Base-by-base conservation (phyloP, 306 rosid genomes). In the Vicia sativa region DNA sequence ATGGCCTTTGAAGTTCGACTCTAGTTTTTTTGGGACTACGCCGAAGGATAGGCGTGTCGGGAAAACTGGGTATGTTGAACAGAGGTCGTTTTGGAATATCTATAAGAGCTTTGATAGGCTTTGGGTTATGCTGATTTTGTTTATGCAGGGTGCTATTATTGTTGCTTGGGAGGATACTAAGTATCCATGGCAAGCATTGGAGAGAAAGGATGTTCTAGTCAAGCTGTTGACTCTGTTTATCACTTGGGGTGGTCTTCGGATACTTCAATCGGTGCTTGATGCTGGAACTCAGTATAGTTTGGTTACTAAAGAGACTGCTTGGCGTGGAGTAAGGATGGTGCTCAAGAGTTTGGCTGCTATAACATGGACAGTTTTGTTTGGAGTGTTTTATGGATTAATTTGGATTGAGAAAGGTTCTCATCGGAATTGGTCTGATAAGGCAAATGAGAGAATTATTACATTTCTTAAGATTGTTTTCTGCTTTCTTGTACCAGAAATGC, bases 61-160 rank as follows among this genome's bases (percentile, higher is more conserved):
- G 82, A 92, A 92, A 89, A 92, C 98, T 0, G 98, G 98, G 11
- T 92, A 86, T 67, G 98, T 92, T 72, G 98, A 92, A 82, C 96
- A 84, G 74, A 89, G 98, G 84, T 87, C 98, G 7, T 92, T 92
- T 65, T 92, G 96, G 98, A 92, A 92, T 72, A 19, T 92, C 52
- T 89, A 86, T 39, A 76, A 95, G 87, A 87, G 95, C 71, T 92
- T 92, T 62, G 98, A 92, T 71, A 89, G 81, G 86, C 80, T 92
- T 11, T 92, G 98, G 98, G 71, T 89, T 43, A 29, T 92, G 98
- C 78, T 87, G 54, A 68, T 92, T 19, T 70, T 92, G 82, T 92
- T 87, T 79, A 74, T 92, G 9, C 98, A 92, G 74, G 96, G 93
- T 53, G 66, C 87, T 0, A 65, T 89, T 50, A 86, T 92, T 72